These are phyloP conservation scores for Paragyromitra xinjiangensis DNA, from an alignment of 495 filamentous ascomycete genomes.

Conservation along the genomic window DNA sequence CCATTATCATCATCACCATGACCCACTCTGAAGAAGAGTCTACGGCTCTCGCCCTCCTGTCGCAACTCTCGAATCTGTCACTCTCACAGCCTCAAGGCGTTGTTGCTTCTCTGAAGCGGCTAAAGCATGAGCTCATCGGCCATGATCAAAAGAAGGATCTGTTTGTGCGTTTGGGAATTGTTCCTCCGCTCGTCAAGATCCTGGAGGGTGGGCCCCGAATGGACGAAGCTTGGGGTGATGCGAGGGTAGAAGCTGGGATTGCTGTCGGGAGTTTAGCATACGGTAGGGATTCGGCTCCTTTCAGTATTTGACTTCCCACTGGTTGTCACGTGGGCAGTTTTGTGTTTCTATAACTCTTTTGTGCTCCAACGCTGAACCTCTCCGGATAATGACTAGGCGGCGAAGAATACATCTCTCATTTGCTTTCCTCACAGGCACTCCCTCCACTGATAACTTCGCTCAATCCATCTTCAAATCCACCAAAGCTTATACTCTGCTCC, in stretches of 20 bases:
- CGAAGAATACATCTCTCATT: slow-evolving; percentile 75
- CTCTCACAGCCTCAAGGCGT: slow-evolving; percentile 70
- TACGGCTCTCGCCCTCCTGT: slow-evolving; percentile 63
- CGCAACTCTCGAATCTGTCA: slow-evolving; percentile 66
- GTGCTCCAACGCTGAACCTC: slow-evolving; percentile 30
- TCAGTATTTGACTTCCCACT: slow-evolving; percentile 33
- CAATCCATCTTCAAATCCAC: slow-evolving; percentile 70
- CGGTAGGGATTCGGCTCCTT: slow-evolving; percentile 66
- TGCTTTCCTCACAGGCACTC: slow-evolving; percentile 73
- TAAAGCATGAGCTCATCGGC: slow-evolving; percentile 91
- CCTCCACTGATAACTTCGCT: slow-evolving; percentile 73
- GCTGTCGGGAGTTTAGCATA: slow-evolving; percentile 83
- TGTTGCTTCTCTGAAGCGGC: slow-evolving; percentile 69
- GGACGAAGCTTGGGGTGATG: slow-evolving; percentile 66
- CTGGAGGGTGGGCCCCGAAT: slow-evolving; percentile 60
- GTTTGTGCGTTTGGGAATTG: slow-evolving; percentile 73
- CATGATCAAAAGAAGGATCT: slow-evolving; percentile 85
- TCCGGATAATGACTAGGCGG: slow-evolving; percentile 68
- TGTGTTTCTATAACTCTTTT: slow-evolving; percentile 9
- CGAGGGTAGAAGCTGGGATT: slow-evolving; percentile 79
- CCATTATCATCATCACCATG: slow-evolving; percentile 50
- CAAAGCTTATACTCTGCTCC: slow-evolving; percentile 73
- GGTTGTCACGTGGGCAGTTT: slow-evolving; percentile 38
- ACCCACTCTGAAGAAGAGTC: slow-evolving; percentile 57
- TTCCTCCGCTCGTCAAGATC: slow-evolving; percentile 72